Conservation (phyloP, 306 rosid genomes). For the Cercis canadensis region DNA sequence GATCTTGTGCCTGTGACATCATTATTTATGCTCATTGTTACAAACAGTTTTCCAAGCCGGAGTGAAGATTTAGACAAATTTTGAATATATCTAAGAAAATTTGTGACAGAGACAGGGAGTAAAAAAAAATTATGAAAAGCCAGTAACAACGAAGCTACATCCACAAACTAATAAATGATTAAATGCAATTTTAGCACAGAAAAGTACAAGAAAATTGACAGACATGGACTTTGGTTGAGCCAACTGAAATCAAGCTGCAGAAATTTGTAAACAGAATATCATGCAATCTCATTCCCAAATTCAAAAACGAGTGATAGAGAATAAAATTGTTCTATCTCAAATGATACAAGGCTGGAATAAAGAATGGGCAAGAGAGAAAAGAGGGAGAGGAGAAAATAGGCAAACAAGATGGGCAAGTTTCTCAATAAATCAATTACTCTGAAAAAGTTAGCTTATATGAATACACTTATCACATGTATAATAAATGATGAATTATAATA, state of each 20-base stretch:
- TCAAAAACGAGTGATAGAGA: conserved; percentile 14
- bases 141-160: neutral
- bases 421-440: neutral
- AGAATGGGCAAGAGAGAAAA: conserved; percentile 8
- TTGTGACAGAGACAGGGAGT: no score
- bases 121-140: no score
- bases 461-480: neutral
- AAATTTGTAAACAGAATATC: conserved; percentile 16
- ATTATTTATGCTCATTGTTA: conserved; percentile 30
- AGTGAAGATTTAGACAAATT: neutral
- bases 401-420: neutral
- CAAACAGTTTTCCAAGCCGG: conserved; percentile 15
- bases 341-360: conserved; percentile 26
- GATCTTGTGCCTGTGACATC: conserved; percentile 66
- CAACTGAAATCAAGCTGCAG: conserved; percentile 24
- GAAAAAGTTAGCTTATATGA: neutral
- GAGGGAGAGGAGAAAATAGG: neutral
- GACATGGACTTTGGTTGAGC: conserved; percentile 11
- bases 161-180: conserved; percentile 3
- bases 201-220: conserved; percentile 17
- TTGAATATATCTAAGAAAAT: no score
- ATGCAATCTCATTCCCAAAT: conserved; percentile 26
- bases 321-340: conserved; percentile 5
- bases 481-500: conserved; percentile 13
- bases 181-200: conserved; percentile 1